These are phyloP conservation scores for Wickerhamiella azyma DNA, from an alignment of 805 yeast genomes.

Conservation along the genomic window DNA sequence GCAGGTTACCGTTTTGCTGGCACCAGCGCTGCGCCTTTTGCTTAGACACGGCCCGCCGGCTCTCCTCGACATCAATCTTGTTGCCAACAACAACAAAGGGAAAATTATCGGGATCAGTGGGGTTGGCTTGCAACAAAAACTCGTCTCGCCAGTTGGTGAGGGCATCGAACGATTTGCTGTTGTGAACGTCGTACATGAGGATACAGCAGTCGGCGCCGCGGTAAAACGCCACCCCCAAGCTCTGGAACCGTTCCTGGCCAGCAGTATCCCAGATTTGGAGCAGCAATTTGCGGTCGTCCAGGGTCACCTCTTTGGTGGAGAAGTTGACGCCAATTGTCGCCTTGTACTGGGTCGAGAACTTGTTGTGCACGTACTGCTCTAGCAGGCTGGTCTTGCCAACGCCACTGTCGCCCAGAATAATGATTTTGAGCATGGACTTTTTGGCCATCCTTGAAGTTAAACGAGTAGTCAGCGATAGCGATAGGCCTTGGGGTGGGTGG, in stretches of 20 bases:
- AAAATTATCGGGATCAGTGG: constrained; percentile 84
- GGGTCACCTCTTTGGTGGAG: constrained; percentile 72
- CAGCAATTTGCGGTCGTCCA: constrained; percentile 72
- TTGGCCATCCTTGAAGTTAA: constrained; percentile 20
- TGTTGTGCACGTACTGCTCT: constrained; percentile 94
- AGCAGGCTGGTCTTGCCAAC: constrained; percentile 94
- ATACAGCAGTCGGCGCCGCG: constrained; percentile 98
- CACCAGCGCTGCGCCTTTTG: constrained; percentile 52
- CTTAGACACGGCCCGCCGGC: constrained; percentile 57
- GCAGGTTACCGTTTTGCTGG: constrained; percentile 59
- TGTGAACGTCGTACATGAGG: constrained; percentile 88
- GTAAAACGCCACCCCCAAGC: constrained; percentile 91
- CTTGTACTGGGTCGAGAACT: constrained; percentile 88
- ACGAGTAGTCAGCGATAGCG: constrained; percentile 3
- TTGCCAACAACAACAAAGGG: constrained; percentile 93
- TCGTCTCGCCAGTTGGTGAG: constrained; percentile 91
- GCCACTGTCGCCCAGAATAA: constrained; percentile 91
- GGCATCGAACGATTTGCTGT: constrained; percentile 82
- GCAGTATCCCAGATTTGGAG: constrained; percentile 94
- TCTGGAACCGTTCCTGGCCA: constrained; percentile 95
- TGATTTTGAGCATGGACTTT: constrained; percentile 47
- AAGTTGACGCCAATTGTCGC: constrained; percentile 98
- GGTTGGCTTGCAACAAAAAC: constrained; percentile 84
- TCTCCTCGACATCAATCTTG: constrained; percentile 87
- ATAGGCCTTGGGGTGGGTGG: too few relatives aligned